phyloP scores from a whole-genome alignment of 192 early-diverging fungal genomes.

The Neocallimastix lanati region DNA sequence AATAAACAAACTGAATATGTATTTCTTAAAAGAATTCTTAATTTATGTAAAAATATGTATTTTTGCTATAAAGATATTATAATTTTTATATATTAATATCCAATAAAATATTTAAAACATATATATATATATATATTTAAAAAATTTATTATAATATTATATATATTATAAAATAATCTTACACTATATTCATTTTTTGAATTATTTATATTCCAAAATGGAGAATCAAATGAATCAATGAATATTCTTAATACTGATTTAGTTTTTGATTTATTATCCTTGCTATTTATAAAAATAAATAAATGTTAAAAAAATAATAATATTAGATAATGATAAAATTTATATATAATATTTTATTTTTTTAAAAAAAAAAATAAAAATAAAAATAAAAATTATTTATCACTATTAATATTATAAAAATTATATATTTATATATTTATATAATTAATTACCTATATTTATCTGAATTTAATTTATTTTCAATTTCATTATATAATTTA shows the following conservation, averaged over 20 bases:
- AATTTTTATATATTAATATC: too few species aligned
- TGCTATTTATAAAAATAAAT: conserved; percentile 7
- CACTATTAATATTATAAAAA: too few species aligned
- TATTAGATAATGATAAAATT: background rate
- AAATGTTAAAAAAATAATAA: conserved; percentile 5
- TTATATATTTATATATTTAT: too few species aligned
- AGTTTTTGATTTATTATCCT: conserved; percentile 21
- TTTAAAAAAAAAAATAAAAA: background rate
- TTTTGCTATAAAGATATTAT: conserved; percentile 17
- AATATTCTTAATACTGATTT: conserved; percentile 49
- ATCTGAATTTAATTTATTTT: conserved; percentile 34
- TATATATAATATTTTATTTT: conserved; percentile 6
- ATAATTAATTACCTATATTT: conserved; percentile 53
- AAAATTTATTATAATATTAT: too few species aligned
- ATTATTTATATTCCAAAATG: conserved; percentile 42
- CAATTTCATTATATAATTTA: conserved; percentile 20
- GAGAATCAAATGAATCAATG: conserved; percentile 63
- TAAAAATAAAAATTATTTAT: background rate
- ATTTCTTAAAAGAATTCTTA: conserved; percentile 59
- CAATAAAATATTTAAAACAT: too few species aligned
- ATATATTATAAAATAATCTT: background rate
- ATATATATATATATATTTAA: background rate
- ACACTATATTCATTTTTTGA: background rate
- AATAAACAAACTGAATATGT: conserved; percentile 56
- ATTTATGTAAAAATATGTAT: conserved; percentile 49